Percentiles rank a stretch among this genome's conserved stretches.
These are phyloP conservation scores for Penicillium macrosclerotiorum DNA, from an alignment of 495 filamentous ascomycete species.

Conservation along the genomic window DNA sequence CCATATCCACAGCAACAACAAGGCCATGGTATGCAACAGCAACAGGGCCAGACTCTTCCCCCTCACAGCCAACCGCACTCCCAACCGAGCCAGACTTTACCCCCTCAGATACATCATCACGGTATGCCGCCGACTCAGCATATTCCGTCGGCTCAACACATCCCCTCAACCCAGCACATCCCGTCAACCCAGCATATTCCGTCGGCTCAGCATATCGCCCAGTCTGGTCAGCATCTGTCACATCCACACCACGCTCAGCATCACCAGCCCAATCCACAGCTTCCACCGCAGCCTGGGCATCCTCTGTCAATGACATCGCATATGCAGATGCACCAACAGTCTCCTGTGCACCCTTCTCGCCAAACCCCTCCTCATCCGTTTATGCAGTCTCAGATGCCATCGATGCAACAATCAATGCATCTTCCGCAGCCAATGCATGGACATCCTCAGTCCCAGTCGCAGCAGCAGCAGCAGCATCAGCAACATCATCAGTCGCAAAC, in stretches of 20 bases:
- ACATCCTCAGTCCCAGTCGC: constrained; percentile 8
- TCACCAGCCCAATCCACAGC: neutral
- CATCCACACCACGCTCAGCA: constrained; percentile 10
- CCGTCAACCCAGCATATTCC: constrained; percentile 13
- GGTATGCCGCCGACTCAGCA: constrained; percentile 9
- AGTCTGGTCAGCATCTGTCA: constrained; percentile 8
- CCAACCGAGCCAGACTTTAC: neutral
- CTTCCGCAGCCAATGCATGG: constrained; percentile 8
- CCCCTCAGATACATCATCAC: constrained; percentile 9
- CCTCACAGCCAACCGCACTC: neutral
- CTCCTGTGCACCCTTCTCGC: constrained; percentile 14
- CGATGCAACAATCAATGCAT: constrained; percentile 23
- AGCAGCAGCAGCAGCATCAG: constrained; percentile 10
- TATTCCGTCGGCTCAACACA: too few species aligned
- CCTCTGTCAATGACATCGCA: constrained; percentile 17
- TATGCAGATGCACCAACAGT: constrained; percentile 29
- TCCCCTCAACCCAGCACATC: too few species aligned
- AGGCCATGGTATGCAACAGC: too few species aligned
- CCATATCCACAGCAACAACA: constrained; percentile 19
- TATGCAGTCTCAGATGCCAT: constrained; percentile 25
- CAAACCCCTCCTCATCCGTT: constrained; percentile 17
- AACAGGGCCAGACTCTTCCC: constrained; percentile 6
- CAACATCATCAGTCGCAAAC: constrained; percentile 7
- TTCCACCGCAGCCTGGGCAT: constrained; percentile 18
- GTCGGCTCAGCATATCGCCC: constrained; percentile 17